These are phyloP conservation scores for Camellia japonica DNA, from an alignment of 148 eudicot genomes.

Conservation along the genomic window DNA sequence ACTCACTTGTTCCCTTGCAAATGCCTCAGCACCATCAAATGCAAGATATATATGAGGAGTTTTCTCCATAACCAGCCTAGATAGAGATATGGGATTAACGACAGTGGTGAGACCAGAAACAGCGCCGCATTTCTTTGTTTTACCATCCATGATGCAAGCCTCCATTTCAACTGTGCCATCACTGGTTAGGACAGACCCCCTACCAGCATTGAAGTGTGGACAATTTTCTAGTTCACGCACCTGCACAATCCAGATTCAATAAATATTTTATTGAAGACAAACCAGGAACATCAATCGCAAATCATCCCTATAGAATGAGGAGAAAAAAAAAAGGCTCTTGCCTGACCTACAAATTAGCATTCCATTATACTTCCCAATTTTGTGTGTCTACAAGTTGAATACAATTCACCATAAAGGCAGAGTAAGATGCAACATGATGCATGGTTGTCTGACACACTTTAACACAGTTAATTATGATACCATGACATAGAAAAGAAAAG, in stretches of 20 bases:
- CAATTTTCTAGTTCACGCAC: conserved; percentile 85
- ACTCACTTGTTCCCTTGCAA: conserved; percentile 90
- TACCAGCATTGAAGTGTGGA: conserved; percentile 84
- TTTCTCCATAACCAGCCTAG: conserved; percentile 84
- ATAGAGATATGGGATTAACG: conserved; percentile 75
- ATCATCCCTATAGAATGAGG: neutral
- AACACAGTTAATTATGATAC: neutral
- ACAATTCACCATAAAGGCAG: neutral
- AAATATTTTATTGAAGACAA: neutral
- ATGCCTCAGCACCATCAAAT: conserved; percentile 84
- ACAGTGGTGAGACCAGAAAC: conserved; percentile 86
- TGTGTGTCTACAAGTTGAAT: neutral
- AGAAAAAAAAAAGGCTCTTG: neutral
- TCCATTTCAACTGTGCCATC: conserved; percentile 91
- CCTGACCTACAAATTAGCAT: neutral
- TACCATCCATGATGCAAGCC: conserved; percentile 95
- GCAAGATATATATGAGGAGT: conserved; percentile 88
- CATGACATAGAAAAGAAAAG: too few species aligned
- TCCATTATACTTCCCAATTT: neutral
- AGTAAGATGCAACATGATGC: neutral
- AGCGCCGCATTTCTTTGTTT: conserved; percentile 78
- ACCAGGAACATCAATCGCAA: neutral
- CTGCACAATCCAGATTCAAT: conserved; percentile 30
- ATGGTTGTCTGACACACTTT: neutral
- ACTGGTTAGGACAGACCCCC: conserved; percentile 73